Conservation (phyloP, 2,329 filamentous ascomycete species). For the Penicillium paneum region DNA sequence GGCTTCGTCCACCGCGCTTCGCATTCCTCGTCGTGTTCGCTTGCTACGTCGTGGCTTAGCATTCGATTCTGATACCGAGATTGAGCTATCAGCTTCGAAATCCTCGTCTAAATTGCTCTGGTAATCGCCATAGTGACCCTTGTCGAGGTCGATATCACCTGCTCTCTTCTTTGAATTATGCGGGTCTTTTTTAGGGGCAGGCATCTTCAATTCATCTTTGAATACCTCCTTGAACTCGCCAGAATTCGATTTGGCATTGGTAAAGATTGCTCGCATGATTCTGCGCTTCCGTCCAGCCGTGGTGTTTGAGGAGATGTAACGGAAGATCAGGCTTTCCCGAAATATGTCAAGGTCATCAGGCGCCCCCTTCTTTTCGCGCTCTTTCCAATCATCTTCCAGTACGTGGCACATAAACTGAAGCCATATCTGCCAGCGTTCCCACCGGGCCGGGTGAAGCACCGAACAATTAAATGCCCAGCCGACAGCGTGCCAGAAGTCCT, state of each 20-base stretch:
- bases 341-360: constrained; percentile 19
- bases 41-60: constrained; percentile 29
- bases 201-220: constrained; percentile 43
- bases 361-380: constrained; percentile 23
- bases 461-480: constrained; percentile 96
- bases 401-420: constrained; percentile 64
- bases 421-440: constrained; percentile 79
- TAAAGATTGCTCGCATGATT: constrained; percentile 48
- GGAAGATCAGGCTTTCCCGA: constrained; percentile 43
- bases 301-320: constrained; percentile 38
- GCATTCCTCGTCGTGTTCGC: constrained; percentile 32
- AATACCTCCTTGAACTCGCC: constrained; percentile 47
- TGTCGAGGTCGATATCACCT: constrained; percentile 45
- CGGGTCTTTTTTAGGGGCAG: constrained; percentile 22
- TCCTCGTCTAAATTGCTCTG: constrained; percentile 39
- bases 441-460: constrained; percentile 66
- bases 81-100: constrained; percentile 19
- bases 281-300: constrained; percentile 38
- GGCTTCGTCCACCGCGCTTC: constrained; percentile 7
- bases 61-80: neutral
- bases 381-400: constrained; percentile 45
- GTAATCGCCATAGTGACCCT: constrained; percentile 48
- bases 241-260: constrained; percentile 39
- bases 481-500: constrained; percentile 83
- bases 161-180: constrained; percentile 39